A percentile compares a stretch with the other conserved stretches of the same genome.
Evolutionary conservation across 495 filamentous ascomycete genomes (phyloP).

Genomic region (Hypoxylon subgilvum): DNA sequence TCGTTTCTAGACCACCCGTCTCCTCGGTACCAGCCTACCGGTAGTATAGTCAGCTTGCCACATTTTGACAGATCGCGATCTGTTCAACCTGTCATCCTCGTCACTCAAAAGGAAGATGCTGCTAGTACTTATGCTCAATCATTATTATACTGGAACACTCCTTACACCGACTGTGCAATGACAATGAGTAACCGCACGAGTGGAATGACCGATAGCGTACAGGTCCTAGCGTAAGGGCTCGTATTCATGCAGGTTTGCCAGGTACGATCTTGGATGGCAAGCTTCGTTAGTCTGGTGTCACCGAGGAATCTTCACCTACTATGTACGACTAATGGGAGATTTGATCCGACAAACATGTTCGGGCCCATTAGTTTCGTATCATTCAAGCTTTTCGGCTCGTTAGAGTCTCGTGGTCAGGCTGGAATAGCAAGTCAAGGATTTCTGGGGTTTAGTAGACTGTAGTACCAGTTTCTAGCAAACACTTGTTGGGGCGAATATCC

Average conservation of each 20-base stretch:
- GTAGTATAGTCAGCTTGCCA: too few relatives aligned
- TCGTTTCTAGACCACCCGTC: constrained; percentile 6
- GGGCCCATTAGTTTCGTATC: too few relatives aligned
- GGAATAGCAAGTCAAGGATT: too few relatives aligned
- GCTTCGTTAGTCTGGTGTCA: constrained; percentile 10
- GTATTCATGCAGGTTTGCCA: constrained; percentile 23
- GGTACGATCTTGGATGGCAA: neutral
- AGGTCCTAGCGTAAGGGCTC: constrained; percentile 5
- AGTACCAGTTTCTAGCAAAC: too few relatives aligned
- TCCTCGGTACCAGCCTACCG: neutral
- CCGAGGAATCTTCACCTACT: constrained; percentile 11
- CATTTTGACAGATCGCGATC: constrained; percentile 3
- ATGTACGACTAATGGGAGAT: too few relatives aligned
- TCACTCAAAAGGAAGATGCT: neutral
- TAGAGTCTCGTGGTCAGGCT: too few relatives aligned
- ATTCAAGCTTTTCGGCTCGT: too few relatives aligned
- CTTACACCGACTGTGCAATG: neutral
- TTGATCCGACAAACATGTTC: too few relatives aligned
- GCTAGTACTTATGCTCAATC: neutral
- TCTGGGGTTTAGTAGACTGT: too few relatives aligned
- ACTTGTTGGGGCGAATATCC: too few relatives aligned
- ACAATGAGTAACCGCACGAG: too few relatives aligned
- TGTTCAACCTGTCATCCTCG: neutral
- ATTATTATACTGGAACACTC: neutral
- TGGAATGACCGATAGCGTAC: too few relatives aligned